These are phyloP conservation scores for Arthonia radiata DNA, from an alignment of 495 filamentous ascomycete genomes.

Conservation along the genomic window DNA sequence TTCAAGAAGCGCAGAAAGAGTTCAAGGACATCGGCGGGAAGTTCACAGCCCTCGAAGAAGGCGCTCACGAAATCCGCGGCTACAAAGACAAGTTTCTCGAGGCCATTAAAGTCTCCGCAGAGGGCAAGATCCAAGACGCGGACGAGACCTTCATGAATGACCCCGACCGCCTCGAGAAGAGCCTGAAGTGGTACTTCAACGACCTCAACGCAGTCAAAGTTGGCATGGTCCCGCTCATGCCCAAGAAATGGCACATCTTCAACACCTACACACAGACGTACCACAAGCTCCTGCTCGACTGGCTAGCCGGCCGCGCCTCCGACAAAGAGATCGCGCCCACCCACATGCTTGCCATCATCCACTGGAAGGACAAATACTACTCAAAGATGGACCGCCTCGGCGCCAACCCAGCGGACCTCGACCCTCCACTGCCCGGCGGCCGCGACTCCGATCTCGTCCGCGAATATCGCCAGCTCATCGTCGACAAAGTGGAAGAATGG, in stretches of 20 bases:
- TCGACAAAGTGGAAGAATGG: constrained; percentile 89
- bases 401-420: constrained; percentile 34
- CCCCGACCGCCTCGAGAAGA: constrained; percentile 62
- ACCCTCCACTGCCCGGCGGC: constrained; percentile 66
- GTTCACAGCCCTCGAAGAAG: constrained; percentile 84
- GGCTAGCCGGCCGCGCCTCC: constrained; percentile 54
- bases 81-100: constrained; percentile 90
- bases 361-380: constrained; percentile 91
- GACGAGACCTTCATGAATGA: constrained; percentile 57
- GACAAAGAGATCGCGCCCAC: constrained; percentile 51
- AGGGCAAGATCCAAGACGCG: constrained; percentile 47
- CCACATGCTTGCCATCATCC: constrained; percentile 69
- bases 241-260: constrained; percentile 95
- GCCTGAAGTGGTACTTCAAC: constrained; percentile 86
- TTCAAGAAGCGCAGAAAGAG: constrained; percentile 83
- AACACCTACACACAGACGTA: constrained; percentile 74
- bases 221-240: constrained; percentile 72
- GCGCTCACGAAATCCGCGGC: constrained; percentile 70
- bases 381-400: constrained; percentile 83
- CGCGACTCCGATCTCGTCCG: constrained; percentile 70
- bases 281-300: constrained; percentile 84
- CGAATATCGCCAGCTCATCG: constrained; percentile 83
- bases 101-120: constrained; percentile 46
- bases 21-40: constrained; percentile 79
- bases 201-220: constrained; percentile 78